A percentile compares a stretch with the other conserved stretches of the same genome.
Evolutionary conservation across 257 asterid genomes (phyloP).

Genomic region (Lithospermum erythrorhizon): DNA sequence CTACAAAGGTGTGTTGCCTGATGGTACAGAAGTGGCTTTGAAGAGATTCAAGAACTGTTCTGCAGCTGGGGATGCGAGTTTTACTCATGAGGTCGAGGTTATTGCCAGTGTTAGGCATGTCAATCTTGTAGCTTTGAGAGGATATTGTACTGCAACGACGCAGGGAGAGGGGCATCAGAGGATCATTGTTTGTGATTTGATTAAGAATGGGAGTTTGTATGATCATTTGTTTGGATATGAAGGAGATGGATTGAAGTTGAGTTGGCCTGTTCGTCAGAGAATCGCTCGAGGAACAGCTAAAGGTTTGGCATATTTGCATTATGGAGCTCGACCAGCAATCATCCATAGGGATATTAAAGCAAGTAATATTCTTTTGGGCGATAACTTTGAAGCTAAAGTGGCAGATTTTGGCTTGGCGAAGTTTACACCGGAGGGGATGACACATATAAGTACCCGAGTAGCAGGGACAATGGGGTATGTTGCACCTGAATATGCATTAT

Average conservation of each 20-base stretch:
- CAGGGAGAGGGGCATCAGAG: constrained; percentile 10
- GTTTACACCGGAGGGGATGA: constrained; percentile 14
- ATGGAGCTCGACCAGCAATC: constrained; percentile 7
- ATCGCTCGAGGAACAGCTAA: constrained; percentile 8
- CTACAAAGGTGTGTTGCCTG: constrained; percentile 8
- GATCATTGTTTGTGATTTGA: constrained; percentile 14
- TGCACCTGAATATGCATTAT: constrained; percentile 12
- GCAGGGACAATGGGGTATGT: constrained; percentile 15
- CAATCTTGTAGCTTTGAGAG: constrained; percentile 12
- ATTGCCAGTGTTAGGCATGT: constrained; percentile 18
- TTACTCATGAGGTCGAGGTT: constrained; percentile 12
- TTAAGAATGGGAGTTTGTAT: constrained; percentile 10
- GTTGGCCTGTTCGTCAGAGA: constrained; percentile 10
- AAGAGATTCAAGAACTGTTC: constrained; percentile 13
- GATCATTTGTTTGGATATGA: constrained; percentile 9
- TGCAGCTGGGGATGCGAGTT: constrained; percentile 8
- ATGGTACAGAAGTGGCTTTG: constrained; percentile 15
- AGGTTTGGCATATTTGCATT: constrained; percentile 13
- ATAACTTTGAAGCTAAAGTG: constrained; percentile 11
- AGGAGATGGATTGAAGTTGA: neutral
- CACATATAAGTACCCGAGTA: constrained; percentile 15
- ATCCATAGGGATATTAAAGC: constrained; percentile 16
- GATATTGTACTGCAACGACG: constrained; percentile 9
- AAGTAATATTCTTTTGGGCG: constrained; percentile 9
- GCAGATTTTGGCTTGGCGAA: constrained; percentile 16